Evolutionary conservation across 495 filamentous ascomycete genomes (phyloP).

Genomic region (Articulospora tetracladia): DNA sequence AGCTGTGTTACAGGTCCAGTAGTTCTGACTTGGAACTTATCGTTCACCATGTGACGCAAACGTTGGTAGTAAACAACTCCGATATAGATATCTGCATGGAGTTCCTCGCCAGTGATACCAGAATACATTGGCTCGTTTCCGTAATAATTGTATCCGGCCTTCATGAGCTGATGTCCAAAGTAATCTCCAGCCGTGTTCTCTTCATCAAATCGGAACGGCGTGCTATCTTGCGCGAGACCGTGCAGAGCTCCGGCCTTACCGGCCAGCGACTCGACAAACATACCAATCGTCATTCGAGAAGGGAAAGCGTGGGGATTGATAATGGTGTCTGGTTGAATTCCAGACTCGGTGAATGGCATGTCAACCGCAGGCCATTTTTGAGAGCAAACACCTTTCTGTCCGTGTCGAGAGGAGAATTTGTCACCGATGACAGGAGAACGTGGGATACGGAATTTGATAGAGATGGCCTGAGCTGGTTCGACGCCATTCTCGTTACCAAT

Average conservation of each 20-base stretch:
- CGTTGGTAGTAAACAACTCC: slow-evolving; percentile 98
- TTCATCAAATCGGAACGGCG: slow-evolving; percentile 92
- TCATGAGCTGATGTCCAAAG: slow-evolving; percentile 91
- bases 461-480: slow-evolving; percentile 79
- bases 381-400: slow-evolving; percentile 96
- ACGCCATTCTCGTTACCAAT: slow-evolving; percentile 77
- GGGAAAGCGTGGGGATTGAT: slow-evolving; percentile 99
- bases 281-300: slow-evolving; percentile 99
- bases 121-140: slow-evolving; percentile 98
- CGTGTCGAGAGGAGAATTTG: slow-evolving; percentile 97
- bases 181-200: slow-evolving; percentile 88
- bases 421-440: slow-evolving; percentile 92
- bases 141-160: slow-evolving; percentile 95
- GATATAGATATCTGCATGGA: slow-evolving; percentile 93
- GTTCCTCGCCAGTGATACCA: slow-evolving; percentile 91
- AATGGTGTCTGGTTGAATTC: slow-evolving; percentile 95
- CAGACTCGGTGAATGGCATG: slow-evolving; percentile 97
- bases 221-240: slow-evolving; percentile 89
- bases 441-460: slow-evolving; percentile 89
- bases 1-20: slow-evolving; percentile 85
- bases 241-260: slow-evolving; percentile 94
- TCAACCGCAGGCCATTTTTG: slow-evolving; percentile 93
- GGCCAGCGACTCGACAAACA: slow-evolving; percentile 97
- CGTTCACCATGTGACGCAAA: slow-evolving; percentile 98
- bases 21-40: slow-evolving; percentile 97